Base-by-base conservation (phyloP, 306 rosid genomes). In the Vigna hirtella region DNA sequence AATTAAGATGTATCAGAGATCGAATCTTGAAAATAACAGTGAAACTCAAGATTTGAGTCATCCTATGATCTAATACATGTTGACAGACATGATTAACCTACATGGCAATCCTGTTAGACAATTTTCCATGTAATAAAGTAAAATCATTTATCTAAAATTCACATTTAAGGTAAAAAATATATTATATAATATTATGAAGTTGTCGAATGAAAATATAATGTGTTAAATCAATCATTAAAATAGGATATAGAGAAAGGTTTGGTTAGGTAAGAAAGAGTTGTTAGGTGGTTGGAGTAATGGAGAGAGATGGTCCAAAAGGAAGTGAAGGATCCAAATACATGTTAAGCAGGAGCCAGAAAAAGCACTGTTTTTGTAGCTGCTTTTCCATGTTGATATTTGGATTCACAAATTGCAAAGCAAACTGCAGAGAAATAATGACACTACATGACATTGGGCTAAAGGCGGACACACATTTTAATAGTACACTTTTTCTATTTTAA, bases 71-170 rank as follows among this genome's bases (percentile, higher is more conserved):
- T 74, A 67, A 64, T 47, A 20, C 4, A 48, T 66, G 20, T 38
- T 34, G 26, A 16, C 47, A 34, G 68, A 68, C 55, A 85, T 77
- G 81, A 62, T 81, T 70, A 64, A 74, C 50, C 45, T 45, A 61
- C 43, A 74, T 58, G 56, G 6, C 66, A 42, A 62, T 50, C 45
- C 7, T 24, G 22, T 24, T 73, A 20, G 83, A 32, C 36, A 32
- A 4, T 32, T 32, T 34, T 34, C 8, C 4, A 32, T 34, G 1
- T 6, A 34, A 34, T 34, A 5, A 34, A 34, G 38, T 34, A 4
- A 34, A 34, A 34, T 4, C 6, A 34, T 34, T 5, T 6, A 34
- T 34, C 38, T 34, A 34, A 6, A 34, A 34, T 34, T 34, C 38
- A 34, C 38, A 34, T 4, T 34, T 34, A 34, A 34, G 38, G 5